A percentile compares a stretch with the other conserved stretches of the same genome.
Evolutionary conservation across 306 rosid species (phyloP).

Genomic region (Arachis hypogaea): DNA sequence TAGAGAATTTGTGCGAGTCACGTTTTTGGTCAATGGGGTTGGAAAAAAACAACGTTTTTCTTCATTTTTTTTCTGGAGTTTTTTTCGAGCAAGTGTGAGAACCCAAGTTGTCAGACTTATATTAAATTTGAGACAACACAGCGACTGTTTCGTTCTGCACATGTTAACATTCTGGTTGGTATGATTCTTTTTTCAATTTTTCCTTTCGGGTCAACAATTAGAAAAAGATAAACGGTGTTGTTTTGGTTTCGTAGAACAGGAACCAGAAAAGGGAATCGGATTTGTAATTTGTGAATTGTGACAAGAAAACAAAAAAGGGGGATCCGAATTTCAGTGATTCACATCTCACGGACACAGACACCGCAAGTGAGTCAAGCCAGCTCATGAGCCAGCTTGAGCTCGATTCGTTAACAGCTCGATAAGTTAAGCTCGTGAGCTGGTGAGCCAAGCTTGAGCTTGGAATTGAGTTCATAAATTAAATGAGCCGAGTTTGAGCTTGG

Average conservation of each 20-base stretch:
- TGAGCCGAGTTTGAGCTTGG: no score
- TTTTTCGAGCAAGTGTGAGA: not conserved
- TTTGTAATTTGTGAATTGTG: not conserved
- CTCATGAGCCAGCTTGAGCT: no score
- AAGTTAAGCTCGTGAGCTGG: no score
- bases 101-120: constrained; percentile 15
- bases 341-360: no score
- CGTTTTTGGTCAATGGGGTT: constrained; percentile 6
- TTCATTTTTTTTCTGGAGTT: not conserved
- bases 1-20: not conserved
- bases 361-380: no score
- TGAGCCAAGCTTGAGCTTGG: no score
- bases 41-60: not conserved
- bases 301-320: not conserved
- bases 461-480: no score
- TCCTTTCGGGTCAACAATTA: not conserved
- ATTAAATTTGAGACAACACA: constrained; percentile 19
- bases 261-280: not conserved
- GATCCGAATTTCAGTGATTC: no score
- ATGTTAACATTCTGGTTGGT: not conserved
- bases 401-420: no score
- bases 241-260: not conserved
- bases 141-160: not conserved
- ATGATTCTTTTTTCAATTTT: not conserved
- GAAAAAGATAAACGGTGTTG: not conserved